Base-by-base conservation (phyloP, 805 yeast species). In the Metschnikowia peoriensis region DNA sequence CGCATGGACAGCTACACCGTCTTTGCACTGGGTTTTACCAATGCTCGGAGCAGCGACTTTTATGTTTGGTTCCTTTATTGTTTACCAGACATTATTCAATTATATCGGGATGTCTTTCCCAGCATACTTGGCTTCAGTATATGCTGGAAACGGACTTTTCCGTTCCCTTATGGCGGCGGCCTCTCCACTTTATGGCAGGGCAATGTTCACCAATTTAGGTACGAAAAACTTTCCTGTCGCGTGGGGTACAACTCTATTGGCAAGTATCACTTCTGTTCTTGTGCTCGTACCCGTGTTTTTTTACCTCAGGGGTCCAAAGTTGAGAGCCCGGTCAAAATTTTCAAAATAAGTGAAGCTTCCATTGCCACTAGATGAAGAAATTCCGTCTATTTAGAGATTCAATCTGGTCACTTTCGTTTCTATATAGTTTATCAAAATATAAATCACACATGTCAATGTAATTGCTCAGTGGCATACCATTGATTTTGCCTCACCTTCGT, bases 231-330 rank as follows among this genome's bases (percentile, higher is more conserved):
- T 29, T 27, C 52, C 52, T 7, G 54, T 56, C 27, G 57, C 53
- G 4, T 56, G 59, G 55, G 57, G 57, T 10, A 38, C 55, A 5
- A 48, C 41, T 42, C 4, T 55, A 28, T 46, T 55, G 15, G 51
- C 51, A 4, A 45, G 44, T 34, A 40, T 50, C 32, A 37, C 46
- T 17, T 11, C 43, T 29, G 77, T 62, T 0, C 64, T 83, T 71
- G 68, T 78, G 22, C 60, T 68, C 0, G 76, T 81, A 44, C 85
- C 85, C 8, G 70, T 79, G 37, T 58, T 73, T 6, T 66, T 81
- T 47, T 73, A 72, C 59, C 59, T 67, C 52, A 70, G 70, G 47
- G 81, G 81, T n/a, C 77, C 80, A 2, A 64, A 66, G 46, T 66
- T 77, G 61, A 68, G 81, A 53, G 76, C 77, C 8, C 70, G 72